Evolutionary conservation across 768 basidiomycete species (phyloP).

Genomic region (Suillus alpinus): DNA sequence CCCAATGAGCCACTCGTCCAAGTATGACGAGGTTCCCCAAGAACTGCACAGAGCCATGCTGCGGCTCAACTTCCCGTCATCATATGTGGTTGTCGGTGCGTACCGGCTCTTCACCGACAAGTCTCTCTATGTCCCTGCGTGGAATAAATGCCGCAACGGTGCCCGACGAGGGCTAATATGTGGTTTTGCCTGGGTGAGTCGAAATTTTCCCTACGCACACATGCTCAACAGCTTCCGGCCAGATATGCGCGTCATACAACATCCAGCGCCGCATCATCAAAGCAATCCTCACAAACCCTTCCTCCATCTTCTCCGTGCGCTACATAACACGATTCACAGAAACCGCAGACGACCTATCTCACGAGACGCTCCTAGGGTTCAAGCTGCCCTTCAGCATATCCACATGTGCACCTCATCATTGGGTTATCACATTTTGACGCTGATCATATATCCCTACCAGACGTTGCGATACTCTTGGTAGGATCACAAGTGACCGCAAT

Average conservation of each 20-base stretch:
- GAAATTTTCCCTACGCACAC: not conserved
- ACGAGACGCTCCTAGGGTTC: constrained; percentile 63
- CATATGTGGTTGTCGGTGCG: constrained; percentile 80
- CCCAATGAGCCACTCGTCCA: not conserved
- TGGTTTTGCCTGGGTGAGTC: constrained; percentile 66
- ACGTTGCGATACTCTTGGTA: constrained; percentile 72
- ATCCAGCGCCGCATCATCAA: constrained; percentile 68
- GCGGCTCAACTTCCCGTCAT: constrained; percentile 74
- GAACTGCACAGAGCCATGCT: constrained; percentile 50
- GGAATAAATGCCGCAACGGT: constrained; percentile 85
- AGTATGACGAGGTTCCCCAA: constrained; percentile 37
- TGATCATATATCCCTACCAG: constrained; percentile 33
- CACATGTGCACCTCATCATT: constrained; percentile 51
- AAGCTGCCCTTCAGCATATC: constrained; percentile 63
- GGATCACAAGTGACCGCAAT: constrained; percentile 74
- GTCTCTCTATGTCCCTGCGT: constrained; percentile 66
- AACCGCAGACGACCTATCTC: constrained; percentile 28
- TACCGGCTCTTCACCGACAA: constrained; percentile 80
- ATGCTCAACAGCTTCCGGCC: not conserved
- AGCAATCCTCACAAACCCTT: constrained; percentile 20
- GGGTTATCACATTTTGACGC: not conserved
- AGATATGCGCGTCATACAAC: constrained; percentile 70
- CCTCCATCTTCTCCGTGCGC: constrained; percentile 25
- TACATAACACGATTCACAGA: constrained; percentile 26
- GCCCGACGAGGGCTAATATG: constrained; percentile 65